Base-by-base conservation (phyloP, 2,329 filamentous ascomycete genomes). In the Alternaria brassicae region DNA sequence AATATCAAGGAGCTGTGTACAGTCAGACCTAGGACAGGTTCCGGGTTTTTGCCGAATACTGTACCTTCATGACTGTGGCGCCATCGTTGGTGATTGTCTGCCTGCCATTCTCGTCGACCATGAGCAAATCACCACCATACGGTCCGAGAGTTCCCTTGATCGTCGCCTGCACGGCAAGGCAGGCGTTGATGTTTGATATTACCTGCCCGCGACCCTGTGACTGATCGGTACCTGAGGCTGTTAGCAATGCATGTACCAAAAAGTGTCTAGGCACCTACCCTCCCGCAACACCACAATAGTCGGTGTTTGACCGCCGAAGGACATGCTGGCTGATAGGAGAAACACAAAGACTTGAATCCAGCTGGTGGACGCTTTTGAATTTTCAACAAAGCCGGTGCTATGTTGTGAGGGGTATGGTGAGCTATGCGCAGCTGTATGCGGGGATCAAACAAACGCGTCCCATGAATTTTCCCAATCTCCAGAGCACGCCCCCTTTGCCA, bases 81-180 rank as follows among this genome's bases (percentile, higher is more conserved):
- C 95, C 95, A 83, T 99, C 95, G 81, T 99, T 99, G 72, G 95
- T 99, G 78, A 99, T 98, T 55, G 95, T 99, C 83, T 97, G 93
- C 80, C 83, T 89, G 79, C 95, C 95, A 84, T 97, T 97, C 80
- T 89, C 89, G 81, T 98, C 95, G 56, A 98, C 94, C 82, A 99
- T 89, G 78, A 99, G 85, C 78, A 98, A 83, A 82, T 99, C 95
- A 75, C 95, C 95, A 77, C 95, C 95, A 81, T 98, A 99, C 32
- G 95, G 95, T 39, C 95, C 95, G 34, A 99, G 86, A 19, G 95
- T 99, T 73, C 91, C 92, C 83, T 96, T 96, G 83, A 99, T 94
- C 60, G 94, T 98, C 50, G 89, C 87, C 82, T 99, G 95, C 39
- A 99, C 93, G 23, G 95, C 94, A 72, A 97, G 85, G 80, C 95